Percentiles rank a stretch among this genome's conserved stretches.
Evolutionary conservation across 148 eudicot species (phyloP).

Genomic region (Spergularia bocconei): DNA sequence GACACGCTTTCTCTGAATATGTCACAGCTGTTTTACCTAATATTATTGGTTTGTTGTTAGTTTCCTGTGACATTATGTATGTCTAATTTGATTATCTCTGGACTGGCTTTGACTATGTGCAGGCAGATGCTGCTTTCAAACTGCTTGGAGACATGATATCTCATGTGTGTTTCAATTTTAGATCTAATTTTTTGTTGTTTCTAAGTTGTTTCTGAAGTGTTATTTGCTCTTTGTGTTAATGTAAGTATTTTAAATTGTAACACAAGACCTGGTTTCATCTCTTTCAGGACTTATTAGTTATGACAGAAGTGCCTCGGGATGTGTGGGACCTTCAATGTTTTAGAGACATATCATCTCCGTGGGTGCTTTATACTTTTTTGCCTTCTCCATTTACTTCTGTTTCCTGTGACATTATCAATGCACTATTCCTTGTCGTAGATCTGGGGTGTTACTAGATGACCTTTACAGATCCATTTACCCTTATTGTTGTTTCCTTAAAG

Average conservation of each 20-base stretch:
- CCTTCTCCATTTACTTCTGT: not conserved
- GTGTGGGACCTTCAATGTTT: conserved; percentile 87
- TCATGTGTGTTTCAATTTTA: conserved; percentile 42
- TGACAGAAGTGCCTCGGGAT: conserved; percentile 64
- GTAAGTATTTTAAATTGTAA: not conserved
- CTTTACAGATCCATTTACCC: not conserved
- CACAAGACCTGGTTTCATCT: not conserved
- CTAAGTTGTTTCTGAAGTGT: not conserved
- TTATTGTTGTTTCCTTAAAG: not conserved
- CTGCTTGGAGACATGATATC: conserved; percentile 68
- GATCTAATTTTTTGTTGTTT: not conserved
- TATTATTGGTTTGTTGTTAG: not conserved
- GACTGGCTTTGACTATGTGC: conserved; percentile 24
- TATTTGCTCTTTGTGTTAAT: not conserved
- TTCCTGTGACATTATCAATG: not conserved
- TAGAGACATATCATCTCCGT: conserved; percentile 67
- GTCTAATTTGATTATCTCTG: conserved; percentile 2
- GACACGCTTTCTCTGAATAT: not conserved
- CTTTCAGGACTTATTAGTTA: conserved; percentile 60
- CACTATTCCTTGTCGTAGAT: not conserved
- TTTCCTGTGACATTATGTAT: not conserved
- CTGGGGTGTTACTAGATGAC: not conserved
- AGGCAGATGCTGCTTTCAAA: conserved; percentile 88
- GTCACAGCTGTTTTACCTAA: too few relatives aligned
- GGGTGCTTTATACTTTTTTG: conserved; percentile 32